phyloP scores from a whole-genome alignment of 805 yeast genomes.

The Candida pseudofarinosa region DNA sequence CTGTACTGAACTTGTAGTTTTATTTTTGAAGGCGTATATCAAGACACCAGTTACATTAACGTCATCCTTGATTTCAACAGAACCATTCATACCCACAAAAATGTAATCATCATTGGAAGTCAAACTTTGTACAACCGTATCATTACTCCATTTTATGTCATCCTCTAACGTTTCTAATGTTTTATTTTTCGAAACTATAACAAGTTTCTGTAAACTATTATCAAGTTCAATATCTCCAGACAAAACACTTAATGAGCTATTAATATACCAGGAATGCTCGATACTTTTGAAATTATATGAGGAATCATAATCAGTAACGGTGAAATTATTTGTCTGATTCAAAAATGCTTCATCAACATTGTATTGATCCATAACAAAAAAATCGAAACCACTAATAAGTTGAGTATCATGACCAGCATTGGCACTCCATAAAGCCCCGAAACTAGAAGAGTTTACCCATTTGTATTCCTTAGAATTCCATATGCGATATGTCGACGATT shows the following conservation, averaged over 20 bases:
- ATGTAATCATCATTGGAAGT: slow-evolving; percentile 29
- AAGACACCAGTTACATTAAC: slow-evolving; percentile 42
- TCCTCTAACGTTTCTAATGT: slow-evolving; percentile 18
- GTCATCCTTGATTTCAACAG: slow-evolving; percentile 16
- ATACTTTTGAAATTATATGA: slow-evolving; percentile 17
- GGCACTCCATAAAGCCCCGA: background rate
- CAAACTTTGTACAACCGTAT: slow-evolving; percentile 25
- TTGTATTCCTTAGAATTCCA: slow-evolving; percentile 23
- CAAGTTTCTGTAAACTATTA: slow-evolving; percentile 23
- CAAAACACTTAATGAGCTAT: slow-evolving; percentile 47
- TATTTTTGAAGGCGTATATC: slow-evolving; percentile 46
- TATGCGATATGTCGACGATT: slow-evolving; percentile 20
- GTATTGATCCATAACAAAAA: slow-evolving; percentile 25
- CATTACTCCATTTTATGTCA: slow-evolving; percentile 21
- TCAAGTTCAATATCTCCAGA: slow-evolving; percentile 54
- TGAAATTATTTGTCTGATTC: slow-evolving; percentile 15
- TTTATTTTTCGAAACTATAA: slow-evolving; percentile 19
- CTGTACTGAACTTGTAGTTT: slow-evolving; percentile 41
- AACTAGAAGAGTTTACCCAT: background rate
- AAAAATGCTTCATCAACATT: slow-evolving; percentile 23
- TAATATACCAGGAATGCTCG: slow-evolving; percentile 39
- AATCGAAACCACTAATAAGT: background rate
- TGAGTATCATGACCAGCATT: background rate
- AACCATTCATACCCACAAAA: slow-evolving; percentile 46
- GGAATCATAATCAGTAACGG: slow-evolving; percentile 15